Evolutionary conservation across 1,284 basidiomycete genomes (phyloP).

Genomic region (Ceratobasidium sp.): DNA sequence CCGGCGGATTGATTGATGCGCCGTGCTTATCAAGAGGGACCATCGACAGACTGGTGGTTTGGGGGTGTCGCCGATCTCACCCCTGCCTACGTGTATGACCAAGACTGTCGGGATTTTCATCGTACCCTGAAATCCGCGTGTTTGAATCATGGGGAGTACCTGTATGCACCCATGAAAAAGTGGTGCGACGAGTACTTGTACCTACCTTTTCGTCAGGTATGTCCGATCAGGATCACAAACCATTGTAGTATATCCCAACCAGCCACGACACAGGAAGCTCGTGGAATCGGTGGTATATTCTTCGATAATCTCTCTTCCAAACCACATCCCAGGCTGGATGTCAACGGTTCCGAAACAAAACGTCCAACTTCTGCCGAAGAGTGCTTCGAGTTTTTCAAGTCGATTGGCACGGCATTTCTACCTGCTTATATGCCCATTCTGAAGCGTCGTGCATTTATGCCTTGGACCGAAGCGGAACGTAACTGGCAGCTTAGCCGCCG

Average conservation of each 20-base stretch:
- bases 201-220: constrained; percentile 82
- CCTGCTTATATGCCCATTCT: constrained; percentile 91
- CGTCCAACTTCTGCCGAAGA: constrained; percentile 63
- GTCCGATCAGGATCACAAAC: background rate
- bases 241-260: background rate
- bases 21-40: no score
- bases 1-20: no score
- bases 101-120: constrained; percentile 92
- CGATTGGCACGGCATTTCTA: constrained; percentile 81
- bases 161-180: constrained; percentile 87
- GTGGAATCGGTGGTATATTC: constrained; percentile 96
- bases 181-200: constrained; percentile 99
- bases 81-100: constrained; percentile 90
- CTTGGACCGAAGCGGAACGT: constrained; percentile 70
- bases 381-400: constrained; percentile 79
- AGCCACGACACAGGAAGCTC: constrained; percentile 64
- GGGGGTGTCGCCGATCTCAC: constrained; percentile 97
- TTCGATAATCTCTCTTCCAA: constrained; percentile 87
- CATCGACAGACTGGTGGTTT: no score
- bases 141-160: constrained; percentile 72
- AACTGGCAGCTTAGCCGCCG: constrained; percentile 91
- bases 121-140: constrained; percentile 79
- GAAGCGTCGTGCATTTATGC: constrained; percentile 61
- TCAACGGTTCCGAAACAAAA: background rate
- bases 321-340: constrained; percentile 64